Conservation (phyloP, 129 eudicot species). For the Artemisia tridentata region DNA sequence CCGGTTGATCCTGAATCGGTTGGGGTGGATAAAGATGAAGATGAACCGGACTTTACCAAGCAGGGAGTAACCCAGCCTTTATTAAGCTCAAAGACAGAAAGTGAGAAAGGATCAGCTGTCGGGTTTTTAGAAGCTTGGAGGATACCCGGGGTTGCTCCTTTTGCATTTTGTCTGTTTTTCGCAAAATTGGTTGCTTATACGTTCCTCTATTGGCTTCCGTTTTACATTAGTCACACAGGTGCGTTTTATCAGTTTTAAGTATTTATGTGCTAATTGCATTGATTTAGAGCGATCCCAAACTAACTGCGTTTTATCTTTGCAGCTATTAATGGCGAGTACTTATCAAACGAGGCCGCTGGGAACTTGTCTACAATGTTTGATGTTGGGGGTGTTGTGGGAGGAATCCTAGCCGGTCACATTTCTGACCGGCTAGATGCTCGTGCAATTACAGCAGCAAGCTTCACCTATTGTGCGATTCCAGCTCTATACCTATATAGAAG, state of each 20-base stretch:
- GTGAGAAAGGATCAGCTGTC: constrained; percentile 48
- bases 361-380: constrained; percentile 86
- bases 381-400: constrained; percentile 94
- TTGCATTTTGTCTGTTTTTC: constrained; percentile 89
- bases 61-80: constrained; percentile 51
- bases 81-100: constrained; percentile 28
- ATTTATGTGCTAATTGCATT: not conserved
- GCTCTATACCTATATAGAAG: constrained; percentile 72
- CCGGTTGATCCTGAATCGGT: constrained; percentile 86
- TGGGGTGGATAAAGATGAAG: constrained; percentile 52
- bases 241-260: not conserved
- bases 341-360: constrained; percentile 74
- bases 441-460: constrained; percentile 93
- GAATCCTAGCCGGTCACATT: constrained; percentile 82
- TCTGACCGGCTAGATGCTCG: constrained; percentile 86
- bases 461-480: constrained; percentile 86
- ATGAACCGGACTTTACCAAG: constrained; percentile 36
- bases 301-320: constrained; percentile 37
- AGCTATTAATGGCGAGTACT: constrained; percentile 78
- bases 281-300: not conserved
- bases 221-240: constrained; percentile 96
- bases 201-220: constrained; percentile 96
- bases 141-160: constrained; percentile 94
- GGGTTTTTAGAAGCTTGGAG: constrained; percentile 91
- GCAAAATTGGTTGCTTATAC: constrained; percentile 97